Base-by-base conservation (phyloP, 768 basidiomycete genomes). In the Mycena floridula region DNA sequence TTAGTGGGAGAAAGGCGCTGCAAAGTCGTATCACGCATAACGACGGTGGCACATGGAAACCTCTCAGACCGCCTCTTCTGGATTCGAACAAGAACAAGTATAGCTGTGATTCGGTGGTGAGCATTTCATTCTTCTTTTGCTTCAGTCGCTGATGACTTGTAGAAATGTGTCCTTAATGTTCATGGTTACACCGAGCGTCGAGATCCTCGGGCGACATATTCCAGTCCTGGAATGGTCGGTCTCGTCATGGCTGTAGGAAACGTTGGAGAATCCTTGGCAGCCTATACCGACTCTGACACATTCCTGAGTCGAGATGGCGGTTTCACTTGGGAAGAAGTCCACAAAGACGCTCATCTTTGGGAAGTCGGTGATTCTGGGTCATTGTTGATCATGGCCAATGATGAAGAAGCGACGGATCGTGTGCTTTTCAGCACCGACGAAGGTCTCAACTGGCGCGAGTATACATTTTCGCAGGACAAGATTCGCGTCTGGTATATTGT, bases 361-460 rank as follows among this genome's bases (percentile, higher is more conserved):
- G 93, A 94, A 60, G 98, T 95, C 54, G 95, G 95, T 23, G 96
- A 98, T 66, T 95, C 90, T 0, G 96, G 96, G 4, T 93, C 94
- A 1, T 73, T 99, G 46, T 73, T 98, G 26, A 70, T 99, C 53
- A 85, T 99, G 68, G 91, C 81, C 36, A 97, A 98, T 62, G 96
- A 99, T 61, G 95, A 98, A 59, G 85, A 85, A 47, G 79, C 93
- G 0, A 94, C 89, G 3, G 88, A 96, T 55, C 84, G 87, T 49
- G 76, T 98, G 36, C 61, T 94, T 50, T 98, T 83, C 66, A 90
- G 89, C 45, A 89, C 83, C 8, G 81, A 99, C 57, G 91, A 98
- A 56, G 96, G 96, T 6, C 54, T 81, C 26, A 76, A 62, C 5
- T 99, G 96, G 96, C 72, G 78, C 43, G 88, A 94, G 61, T 96